A percentile compares a stretch with the other conserved stretches of the same genome.
Evolutionary conservation across 2,329 filamentous ascomycete species (phyloP).

Genomic region (Fusarium decemcellulare): DNA sequence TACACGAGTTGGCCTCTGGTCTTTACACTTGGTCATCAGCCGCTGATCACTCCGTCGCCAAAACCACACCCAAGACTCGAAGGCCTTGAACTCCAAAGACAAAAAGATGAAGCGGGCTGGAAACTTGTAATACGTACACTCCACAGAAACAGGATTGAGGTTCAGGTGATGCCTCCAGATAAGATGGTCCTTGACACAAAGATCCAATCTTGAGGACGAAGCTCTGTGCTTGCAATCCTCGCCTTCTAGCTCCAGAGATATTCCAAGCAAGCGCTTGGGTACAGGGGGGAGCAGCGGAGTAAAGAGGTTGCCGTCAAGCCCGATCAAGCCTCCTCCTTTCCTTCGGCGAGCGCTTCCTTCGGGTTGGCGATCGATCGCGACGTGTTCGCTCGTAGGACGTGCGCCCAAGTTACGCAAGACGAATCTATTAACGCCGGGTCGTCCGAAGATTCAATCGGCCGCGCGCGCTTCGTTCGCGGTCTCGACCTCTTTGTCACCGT

Average conservation of each 20-base stretch:
- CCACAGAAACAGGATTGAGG: slow-evolving; percentile 48
- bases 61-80: slow-evolving; percentile 20
- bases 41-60: slow-evolving; percentile 39
- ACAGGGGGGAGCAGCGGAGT: slow-evolving; percentile 36
- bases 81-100: slow-evolving; percentile 34
- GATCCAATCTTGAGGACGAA: slow-evolving; percentile 68
- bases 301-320: slow-evolving; percentile 39
- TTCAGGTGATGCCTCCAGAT: slow-evolving; percentile 36
- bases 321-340: slow-evolving; percentile 40
- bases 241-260: slow-evolving; percentile 33
- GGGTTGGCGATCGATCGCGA: slow-evolving; percentile 24
- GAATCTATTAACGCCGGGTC: neutral
- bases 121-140: slow-evolving; percentile 71
- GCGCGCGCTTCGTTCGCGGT: slow-evolving; percentile 3
- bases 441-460: neutral
- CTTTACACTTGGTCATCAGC: slow-evolving; percentile 46
- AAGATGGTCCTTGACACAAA: slow-evolving; percentile 38
- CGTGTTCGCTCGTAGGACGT: slow-evolving; percentile 10
- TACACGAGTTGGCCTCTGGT: slow-evolving; percentile 45
- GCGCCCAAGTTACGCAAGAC: slow-evolving; percentile 6
- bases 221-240: slow-evolving; percentile 71
- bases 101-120: slow-evolving; percentile 52
- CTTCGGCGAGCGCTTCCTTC: slow-evolving; percentile 28
- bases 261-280: slow-evolving; percentile 38
- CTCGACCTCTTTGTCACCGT: slow-evolving; percentile 10